Conservation (phyloP, 441 rosid species). For the Euphorbia corollata region DNA sequence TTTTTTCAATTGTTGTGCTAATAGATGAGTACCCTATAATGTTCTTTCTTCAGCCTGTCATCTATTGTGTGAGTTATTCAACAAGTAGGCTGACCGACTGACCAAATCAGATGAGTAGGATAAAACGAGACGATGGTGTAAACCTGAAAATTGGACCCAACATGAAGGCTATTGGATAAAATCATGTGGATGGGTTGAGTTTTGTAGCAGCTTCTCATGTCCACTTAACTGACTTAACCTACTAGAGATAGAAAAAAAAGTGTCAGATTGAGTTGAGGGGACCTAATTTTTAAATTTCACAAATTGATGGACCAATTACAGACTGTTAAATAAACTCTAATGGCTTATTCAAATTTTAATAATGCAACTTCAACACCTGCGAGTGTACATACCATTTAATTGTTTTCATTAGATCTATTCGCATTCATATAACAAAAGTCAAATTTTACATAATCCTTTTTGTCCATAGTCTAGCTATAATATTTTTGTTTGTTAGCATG, state of each 20-base stretch:
- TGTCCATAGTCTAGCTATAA: no score
- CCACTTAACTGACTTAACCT: not conserved
- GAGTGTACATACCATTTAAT: not conserved
- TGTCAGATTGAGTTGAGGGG: conserved; percentile 11
- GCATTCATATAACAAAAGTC: not conserved
- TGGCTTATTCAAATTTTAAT: no score
- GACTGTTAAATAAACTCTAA: not conserved
- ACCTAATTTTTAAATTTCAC: conserved; percentile 1
- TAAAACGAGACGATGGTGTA: not conserved
- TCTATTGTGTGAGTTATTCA: no score
- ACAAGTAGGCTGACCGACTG: not conserved
- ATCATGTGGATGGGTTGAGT: conserved; percentile 1
- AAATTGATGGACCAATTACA: conserved; percentile 27
- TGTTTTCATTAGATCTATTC: not conserved
- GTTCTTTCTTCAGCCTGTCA: no score
- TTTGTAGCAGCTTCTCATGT: not conserved
- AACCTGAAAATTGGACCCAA: conserved; percentile 29
- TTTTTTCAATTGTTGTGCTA: no score
- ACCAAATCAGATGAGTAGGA: not conserved
- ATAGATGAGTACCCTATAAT: no score
- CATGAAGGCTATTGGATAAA: not conserved
- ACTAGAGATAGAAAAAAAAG: not conserved
- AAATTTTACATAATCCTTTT: no score
- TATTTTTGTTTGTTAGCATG: no score
- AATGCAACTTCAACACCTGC: not conserved